Evolutionary conservation across 2,329 filamentous ascomycete genomes (phyloP), one percentile per base, ranked within the genome.

Genomic region (Coniella lustricola): DNA sequence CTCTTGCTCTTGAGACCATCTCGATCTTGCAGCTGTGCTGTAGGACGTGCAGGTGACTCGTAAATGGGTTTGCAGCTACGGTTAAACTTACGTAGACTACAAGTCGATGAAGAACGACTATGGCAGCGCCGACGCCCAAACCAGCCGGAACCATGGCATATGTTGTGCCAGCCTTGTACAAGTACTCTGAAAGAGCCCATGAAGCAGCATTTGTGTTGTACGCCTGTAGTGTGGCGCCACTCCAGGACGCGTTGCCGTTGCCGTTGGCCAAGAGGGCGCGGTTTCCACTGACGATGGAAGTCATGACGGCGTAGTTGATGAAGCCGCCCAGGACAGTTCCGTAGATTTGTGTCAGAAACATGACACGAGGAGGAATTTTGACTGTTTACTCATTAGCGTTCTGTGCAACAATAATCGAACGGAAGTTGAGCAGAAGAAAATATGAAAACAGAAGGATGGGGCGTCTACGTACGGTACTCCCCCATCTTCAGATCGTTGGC

Each of bases 401-500:
- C 17, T n/a, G 3, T 17, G 20, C 12, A 20, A n/a, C 4, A 40
- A 14, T 8, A 25, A 37, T 13, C 37, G 22, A 13, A 20, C 9
- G 8, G 35, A n/a, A 0, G 14, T 9, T 1, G 13, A n/a, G 21
- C 3, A 0, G 14, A 17, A 3, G 18, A 7, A 29, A 14, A 1
- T 4, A 14, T 12, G 2, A 13, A 4, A 38, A 3, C 2, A 10
- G 14, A 3, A 18, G n/a, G 16, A 4, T 16, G 17, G 3, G 20
- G 9, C 3, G 3, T 18, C 8, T 9, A 64, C 70, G 44, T 62
- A 74, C 73, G 68, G 44, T 81, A 81, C 63, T 80, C 74, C 17
- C 77, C 77, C 67, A 79, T 70, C 62, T 81, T 81, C 20, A 81
- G 58, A 52, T 79, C 75, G 40, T 69, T 73, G 33, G 66, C 73